Evolutionary conservation across 257 asterid genomes (phyloP), one percentile per base, ranked within the genome.

Genomic region (Galeopsis tetrahit): DNA sequence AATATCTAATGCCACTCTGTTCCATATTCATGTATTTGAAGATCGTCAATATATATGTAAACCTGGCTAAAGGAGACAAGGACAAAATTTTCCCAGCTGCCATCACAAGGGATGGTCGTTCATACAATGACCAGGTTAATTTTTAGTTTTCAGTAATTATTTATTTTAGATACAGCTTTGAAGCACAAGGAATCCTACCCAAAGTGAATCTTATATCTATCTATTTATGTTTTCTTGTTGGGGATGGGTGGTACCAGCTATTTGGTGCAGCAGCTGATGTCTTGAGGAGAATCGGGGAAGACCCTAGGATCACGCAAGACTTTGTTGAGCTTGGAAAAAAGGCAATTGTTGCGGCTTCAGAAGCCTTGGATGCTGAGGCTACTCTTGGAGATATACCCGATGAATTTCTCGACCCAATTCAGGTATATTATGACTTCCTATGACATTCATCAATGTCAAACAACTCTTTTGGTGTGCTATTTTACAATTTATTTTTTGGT

Each of bases 371-470:
- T 10, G 87, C 97, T 21, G 99, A 95, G 78, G 97, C 98, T 77
- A 84, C 88, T 71, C 99, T 95, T 8, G 98, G 99, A 71, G 99
- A 95, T 75, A 86, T 95, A 79, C 99, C 99, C n/a, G 99, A 92
- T 65, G 99, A 95, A 82, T 92, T 91, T 88, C 96, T 95, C 5
- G 99, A 95, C 73, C 99, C 99, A 21, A 95, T 95, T 81, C 99
- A 95, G 91, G 99, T 92, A 77, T 58, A 75, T 68, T 7, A 7
- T 53, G 68, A 36, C 34, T 42, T 51, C 36, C 10, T 49, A 3
- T 34, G 14, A 28, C 59, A 35, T 70, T 55, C 40, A 28, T 2
- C 33, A n/a, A 15, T 11, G 13, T 61, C 10, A 52, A 35, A 11
- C 6, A 35, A n/a, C 21, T 7, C 66, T n/a, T 59, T 42, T 17